Evolutionary conservation across 1,284 basidiomycete genomes (phyloP).

Genomic region (Ganoderma multipileum): DNA sequence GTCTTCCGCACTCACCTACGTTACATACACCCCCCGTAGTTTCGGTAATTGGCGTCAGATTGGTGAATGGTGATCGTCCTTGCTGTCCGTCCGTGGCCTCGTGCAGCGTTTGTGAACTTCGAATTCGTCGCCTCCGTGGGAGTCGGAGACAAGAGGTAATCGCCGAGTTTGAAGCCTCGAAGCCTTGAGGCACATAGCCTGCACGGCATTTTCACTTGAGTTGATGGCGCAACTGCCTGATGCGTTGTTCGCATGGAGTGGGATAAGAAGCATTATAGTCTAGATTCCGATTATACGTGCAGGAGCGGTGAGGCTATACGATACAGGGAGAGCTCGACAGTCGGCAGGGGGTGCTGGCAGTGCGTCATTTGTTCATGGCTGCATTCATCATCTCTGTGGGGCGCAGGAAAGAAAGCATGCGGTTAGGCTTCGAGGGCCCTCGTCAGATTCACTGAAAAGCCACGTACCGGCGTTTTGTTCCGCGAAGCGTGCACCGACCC

Average conservation of each 20-base stretch:
- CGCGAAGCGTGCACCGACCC: conserved; percentile 91
- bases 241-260: neutral
- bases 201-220: neutral
- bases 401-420: neutral
- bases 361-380: conserved; percentile 22
- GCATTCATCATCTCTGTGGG: conserved; percentile 43
- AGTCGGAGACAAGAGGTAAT: conserved; percentile 10
- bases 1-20: conserved; percentile 11
- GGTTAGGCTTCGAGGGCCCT: neutral
- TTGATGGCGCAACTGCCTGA: conserved; percentile 6
- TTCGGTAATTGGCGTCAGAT: neutral
- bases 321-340: conserved; percentile 16
- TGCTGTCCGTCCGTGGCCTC: conserved; percentile 1
- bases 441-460: neutral
- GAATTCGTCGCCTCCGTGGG: conserved; percentile 8
- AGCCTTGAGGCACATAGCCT: conserved; percentile 1
- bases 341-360: neutral
- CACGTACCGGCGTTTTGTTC: conserved; percentile 86
- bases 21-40: conserved; percentile 7
- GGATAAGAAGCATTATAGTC: conserved; percentile 16
- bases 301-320: conserved; percentile 24
- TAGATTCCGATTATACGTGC: conserved; percentile 20
- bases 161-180: conserved; percentile 2
- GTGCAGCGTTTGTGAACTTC: neutral
- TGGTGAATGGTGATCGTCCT: neutral